phyloP scores from a whole-genome alignment of 768 basidiomycete genomes.

The Termitomyces sp. region DNA sequence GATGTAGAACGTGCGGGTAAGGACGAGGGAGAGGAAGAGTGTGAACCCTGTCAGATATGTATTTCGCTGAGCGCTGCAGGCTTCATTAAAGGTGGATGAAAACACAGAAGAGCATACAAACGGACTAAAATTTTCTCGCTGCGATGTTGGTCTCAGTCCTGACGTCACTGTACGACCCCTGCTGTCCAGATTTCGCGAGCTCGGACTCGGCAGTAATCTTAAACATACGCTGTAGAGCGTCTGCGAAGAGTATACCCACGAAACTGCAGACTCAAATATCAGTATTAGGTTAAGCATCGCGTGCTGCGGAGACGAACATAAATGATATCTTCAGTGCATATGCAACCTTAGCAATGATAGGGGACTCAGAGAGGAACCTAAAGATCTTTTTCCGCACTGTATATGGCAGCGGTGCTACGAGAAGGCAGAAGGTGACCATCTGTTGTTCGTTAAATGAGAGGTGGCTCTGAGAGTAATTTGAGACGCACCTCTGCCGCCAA shows the following conservation, averaged over 20 bases:
- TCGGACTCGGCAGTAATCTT: constrained; percentile 70
- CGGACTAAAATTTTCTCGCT: constrained; percentile 90
- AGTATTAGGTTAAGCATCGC: neutral
- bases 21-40: constrained; percentile 91
- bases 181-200: constrained; percentile 48
- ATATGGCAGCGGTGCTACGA: constrained; percentile 85
- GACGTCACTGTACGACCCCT: constrained; percentile 46
- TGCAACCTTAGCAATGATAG: constrained; percentile 75
- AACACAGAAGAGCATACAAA: constrained; percentile 7
- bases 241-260: constrained; percentile 80
- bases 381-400: constrained; percentile 65
- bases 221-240: constrained; percentile 92
- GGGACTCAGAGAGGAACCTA: constrained; percentile 61
- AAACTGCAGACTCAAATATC: constrained; percentile 41
- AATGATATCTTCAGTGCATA: constrained; percentile 93
- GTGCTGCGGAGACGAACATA: constrained; percentile 50
- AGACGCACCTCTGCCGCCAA: constrained; percentile 62
- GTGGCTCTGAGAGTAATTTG: neutral
- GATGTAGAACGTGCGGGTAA: constrained; percentile 90
- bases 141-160: constrained; percentile 85
- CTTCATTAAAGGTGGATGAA: neutral
- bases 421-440: constrained; percentile 81
- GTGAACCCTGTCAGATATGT: constrained; percentile 91
- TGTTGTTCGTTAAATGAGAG: constrained; percentile 16
- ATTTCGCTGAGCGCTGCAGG: constrained; percentile 76